Evolutionary conservation across 2,329 filamentous ascomycete genomes (phyloP), one percentile per base, ranked within the genome.

Genomic region (Onygena corvina): DNA sequence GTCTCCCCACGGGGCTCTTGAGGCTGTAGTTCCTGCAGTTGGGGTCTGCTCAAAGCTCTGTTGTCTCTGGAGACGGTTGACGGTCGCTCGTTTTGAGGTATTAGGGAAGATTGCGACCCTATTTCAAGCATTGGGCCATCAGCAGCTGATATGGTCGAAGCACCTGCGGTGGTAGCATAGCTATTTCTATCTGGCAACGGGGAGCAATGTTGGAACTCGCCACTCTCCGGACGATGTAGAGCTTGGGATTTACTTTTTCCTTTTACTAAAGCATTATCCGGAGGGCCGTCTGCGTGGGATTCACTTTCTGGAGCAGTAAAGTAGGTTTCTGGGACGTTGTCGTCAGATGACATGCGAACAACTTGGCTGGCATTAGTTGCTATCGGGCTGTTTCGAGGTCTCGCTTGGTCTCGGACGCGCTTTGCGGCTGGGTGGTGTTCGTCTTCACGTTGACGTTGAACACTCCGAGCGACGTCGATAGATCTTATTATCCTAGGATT

Each of bases 1-100:
- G 35, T 56, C 42, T 58, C 56, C 12, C 52, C 54, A 12, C 46
- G 51, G 11, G 65, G 64, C 20, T 64, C 62, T n/a, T 65, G 62
- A 12, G 54, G 59, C 29, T 60, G 60, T 34, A 68, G 58, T 8
- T 34, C 18, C 4, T 23, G 18, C 50, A 57, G 8, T 46, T 53
- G 40, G 54, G 51, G 4, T 14, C 27, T 11, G n/a, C 29, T 42
- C 16, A 25, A n/a, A 11, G n/a, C 14, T n/a, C 21, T 42, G 18
- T 54, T 44, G 2, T 57, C 48, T 30, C 51, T 48, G 35, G 44
- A 53, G 47, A 52, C 58, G 34, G 54, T 49, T 8, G 9, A 12
- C n/a, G 18, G 14, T 8, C 20, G 42, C 16, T 46, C 33, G 25
- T 53, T 56, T 38, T 52, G 52, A 23, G 54, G 58, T 48, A 68